Evolutionary conservation across 495 filamentous ascomycete genomes (phyloP).

Genomic region (Platismatia glauca): DNA sequence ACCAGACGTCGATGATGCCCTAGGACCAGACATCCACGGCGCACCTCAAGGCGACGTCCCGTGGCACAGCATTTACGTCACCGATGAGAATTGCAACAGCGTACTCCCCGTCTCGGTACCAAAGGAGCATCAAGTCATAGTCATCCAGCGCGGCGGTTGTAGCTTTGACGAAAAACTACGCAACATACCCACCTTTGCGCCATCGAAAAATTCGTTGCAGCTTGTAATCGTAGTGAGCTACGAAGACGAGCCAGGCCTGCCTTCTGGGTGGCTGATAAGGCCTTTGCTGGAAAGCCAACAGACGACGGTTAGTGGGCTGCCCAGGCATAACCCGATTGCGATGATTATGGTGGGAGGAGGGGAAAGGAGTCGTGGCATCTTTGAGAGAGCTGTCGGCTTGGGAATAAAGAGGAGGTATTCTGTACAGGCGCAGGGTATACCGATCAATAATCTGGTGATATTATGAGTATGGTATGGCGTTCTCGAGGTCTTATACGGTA

Average conservation of each 20-base stretch:
- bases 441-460: conserved; percentile 19
- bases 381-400: conserved; percentile 51
- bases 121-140: conserved; percentile 65
- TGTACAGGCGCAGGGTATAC: conserved; percentile 65
- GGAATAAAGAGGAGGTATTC: conserved; percentile 70
- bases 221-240: conserved; percentile 76
- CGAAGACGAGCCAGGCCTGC: conserved; percentile 35
- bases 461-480: conserved; percentile 4
- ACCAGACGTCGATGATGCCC: conserved; percentile 55
- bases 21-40: conserved; percentile 34
- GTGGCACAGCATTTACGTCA: conserved; percentile 65
- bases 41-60: conserved; percentile 41
- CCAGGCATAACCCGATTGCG: conserved; percentile 61
- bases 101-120: conserved; percentile 50
- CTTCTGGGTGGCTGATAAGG: conserved; percentile 39
- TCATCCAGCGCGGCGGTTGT: conserved; percentile 78
- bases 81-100: conserved; percentile 56
- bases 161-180: conserved; percentile 73
- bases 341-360: conserved; percentile 83
- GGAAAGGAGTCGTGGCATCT: conserved; percentile 53
- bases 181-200: conserved; percentile 67
- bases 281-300: conserved; percentile 74
- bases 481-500: neutral
- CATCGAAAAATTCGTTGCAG: conserved; percentile 48
- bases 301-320: conserved; percentile 59